phyloP scores from a whole-genome alignment of 2,329 filamentous ascomycete species.

The Zymoseptoria passerinii region DNA sequence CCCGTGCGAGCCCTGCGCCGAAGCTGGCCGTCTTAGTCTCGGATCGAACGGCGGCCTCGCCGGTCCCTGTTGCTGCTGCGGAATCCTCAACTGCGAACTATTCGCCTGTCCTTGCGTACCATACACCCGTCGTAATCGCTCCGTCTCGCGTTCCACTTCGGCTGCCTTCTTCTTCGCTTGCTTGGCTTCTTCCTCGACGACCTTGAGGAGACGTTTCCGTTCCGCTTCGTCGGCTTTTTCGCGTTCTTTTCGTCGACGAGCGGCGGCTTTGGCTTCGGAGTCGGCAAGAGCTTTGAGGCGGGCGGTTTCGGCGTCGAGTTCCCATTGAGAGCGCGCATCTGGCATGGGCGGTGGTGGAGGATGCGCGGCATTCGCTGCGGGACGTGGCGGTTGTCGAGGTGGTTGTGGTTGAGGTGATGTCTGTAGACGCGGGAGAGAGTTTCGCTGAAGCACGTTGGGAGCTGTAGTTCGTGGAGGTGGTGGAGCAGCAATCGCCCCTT shows the following conservation, averaged over 20 bases:
- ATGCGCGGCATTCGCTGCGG: constrained; percentile 4
- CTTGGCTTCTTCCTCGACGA: constrained; percentile 48
- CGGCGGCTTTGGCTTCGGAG: constrained; percentile 42
- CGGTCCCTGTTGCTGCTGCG: constrained; percentile 1
- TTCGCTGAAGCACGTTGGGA: constrained; percentile 16
- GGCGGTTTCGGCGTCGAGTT: constrained; percentile 43
- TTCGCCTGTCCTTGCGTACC: constrained; percentile 35
- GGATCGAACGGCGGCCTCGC: constrained; percentile 4
- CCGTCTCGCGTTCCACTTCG: constrained; percentile 63
- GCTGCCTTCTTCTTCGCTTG: constrained; percentile 44
- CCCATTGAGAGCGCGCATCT: constrained; percentile 47
- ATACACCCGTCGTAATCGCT: constrained; percentile 60
- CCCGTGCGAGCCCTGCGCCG: background rate
- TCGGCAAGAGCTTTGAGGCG: constrained; percentile 37
- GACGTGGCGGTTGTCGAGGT: background rate
- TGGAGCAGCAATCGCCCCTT: constrained; percentile 9
- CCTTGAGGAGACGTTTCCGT: constrained; percentile 49
- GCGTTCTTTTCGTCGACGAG: constrained; percentile 44
- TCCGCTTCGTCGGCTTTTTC: constrained; percentile 51
- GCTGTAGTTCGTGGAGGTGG: constrained; percentile 1
- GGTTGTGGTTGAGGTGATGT: constrained; percentile 17
- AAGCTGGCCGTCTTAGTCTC: constrained; percentile 3
- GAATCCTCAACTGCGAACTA: constrained; percentile 4
- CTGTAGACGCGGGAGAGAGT: constrained; percentile 22
- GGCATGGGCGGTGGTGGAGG: constrained; percentile 30